These are phyloP conservation scores for Pseudophaeomoniella oleicola DNA, from an alignment of 2,329 filamentous ascomycete species.

Conservation along the genomic window DNA sequence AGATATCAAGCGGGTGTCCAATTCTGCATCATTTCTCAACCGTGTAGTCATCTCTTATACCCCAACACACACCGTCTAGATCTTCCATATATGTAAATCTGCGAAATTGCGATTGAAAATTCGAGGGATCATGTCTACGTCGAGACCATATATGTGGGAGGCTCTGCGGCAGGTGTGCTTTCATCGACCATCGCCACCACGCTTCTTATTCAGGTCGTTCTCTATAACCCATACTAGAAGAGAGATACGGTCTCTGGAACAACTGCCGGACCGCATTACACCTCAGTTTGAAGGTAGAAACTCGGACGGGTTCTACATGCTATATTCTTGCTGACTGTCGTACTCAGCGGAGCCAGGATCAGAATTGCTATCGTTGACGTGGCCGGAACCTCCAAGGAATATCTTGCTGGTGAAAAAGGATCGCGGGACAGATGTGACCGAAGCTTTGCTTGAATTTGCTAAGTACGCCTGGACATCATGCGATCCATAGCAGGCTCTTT, in stretches of 20 bases:
- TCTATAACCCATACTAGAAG: conserved; percentile 30
- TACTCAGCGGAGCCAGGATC: conserved; percentile 38
- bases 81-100: no score
- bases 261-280: conserved; percentile 28
- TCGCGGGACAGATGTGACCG: conserved; percentile 38
- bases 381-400: conserved; percentile 54
- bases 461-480: conserved; percentile 18
- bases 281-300: conserved; percentile 20
- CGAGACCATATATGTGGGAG: no score
- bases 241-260: conserved; percentile 36
- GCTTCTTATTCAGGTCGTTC: conserved; percentile 34
- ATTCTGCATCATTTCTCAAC: no score
- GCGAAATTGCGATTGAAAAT: no score
- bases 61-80: no score
- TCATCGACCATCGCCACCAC: no score
- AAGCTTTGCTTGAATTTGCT: conserved; percentile 43
- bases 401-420: conserved; percentile 56
- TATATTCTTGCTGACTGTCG: conserved; percentile 9
- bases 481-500: conserved; percentile 5
- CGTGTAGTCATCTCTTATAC: no score
- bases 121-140: no score
- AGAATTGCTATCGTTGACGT: conserved; percentile 51
- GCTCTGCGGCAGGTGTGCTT: no score
- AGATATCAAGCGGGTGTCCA: no score
- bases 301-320: conserved; percentile 23